Percentiles rank a stretch among this genome's conserved stretches.
Evolutionary conservation across 495 filamentous ascomycete genomes (phyloP).

Genomic region (Talaromyces proteolyticus): DNA sequence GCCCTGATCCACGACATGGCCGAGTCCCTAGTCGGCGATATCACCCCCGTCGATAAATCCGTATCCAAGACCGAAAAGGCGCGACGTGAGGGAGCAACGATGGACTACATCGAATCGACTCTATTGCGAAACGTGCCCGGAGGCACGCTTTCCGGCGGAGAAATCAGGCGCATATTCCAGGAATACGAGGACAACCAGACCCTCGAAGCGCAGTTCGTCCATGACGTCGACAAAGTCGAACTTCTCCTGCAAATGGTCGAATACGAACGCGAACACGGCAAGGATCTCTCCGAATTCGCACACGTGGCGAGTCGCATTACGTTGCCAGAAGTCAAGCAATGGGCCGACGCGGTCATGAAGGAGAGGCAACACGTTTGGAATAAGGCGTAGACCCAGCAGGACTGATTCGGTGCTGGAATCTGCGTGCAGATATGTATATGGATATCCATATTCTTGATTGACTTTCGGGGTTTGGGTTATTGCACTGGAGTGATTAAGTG

Average conservation of each 20-base stretch:
- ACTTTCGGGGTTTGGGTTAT: neutral
- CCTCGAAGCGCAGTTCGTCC: constrained; percentile 79
- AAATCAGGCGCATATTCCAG: constrained; percentile 75
- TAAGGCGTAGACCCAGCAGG: constrained; percentile 2
- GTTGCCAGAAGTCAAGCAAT: constrained; percentile 70
- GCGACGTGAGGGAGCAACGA: constrained; percentile 76
- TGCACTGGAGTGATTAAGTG: neutral
- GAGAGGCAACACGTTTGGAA: constrained; percentile 77
- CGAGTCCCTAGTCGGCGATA: constrained; percentile 88
- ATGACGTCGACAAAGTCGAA: constrained; percentile 97
- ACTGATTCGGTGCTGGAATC: neutral
- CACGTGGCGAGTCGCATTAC: constrained; percentile 67
- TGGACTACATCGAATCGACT: constrained; percentile 74
- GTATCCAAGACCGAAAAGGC: constrained; percentile 71
- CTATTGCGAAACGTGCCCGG: constrained; percentile 71
- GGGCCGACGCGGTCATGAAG: constrained; percentile 67
- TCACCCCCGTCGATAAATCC: constrained; percentile 73
- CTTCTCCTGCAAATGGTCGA: constrained; percentile 92
- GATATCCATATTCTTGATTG: no score
- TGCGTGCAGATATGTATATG: neutral
- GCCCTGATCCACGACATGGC: constrained; percentile 97
- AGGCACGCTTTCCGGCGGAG: constrained; percentile 51
- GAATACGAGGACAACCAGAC: constrained; percentile 90
- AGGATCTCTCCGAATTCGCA: constrained; percentile 81
- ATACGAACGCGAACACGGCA: constrained; percentile 71